Conservation (phyloP, 2,329 filamentous ascomycete genomes). For the Botrytis elliptica region DNA sequence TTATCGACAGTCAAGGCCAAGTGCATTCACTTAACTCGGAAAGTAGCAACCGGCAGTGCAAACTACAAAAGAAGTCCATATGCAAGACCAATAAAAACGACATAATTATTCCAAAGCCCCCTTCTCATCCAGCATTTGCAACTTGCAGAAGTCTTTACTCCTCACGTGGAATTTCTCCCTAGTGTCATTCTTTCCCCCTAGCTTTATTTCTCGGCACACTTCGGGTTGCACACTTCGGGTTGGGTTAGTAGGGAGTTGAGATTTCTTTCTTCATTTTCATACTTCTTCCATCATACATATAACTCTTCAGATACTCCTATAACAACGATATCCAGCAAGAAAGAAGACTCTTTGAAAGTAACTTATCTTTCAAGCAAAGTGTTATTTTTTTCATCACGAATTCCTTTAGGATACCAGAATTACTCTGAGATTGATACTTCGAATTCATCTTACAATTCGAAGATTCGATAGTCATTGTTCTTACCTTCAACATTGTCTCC, state of each 20-base stretch:
- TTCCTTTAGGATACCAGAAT: background rate
- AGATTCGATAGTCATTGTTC: background rate
- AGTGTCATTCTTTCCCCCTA: background rate
- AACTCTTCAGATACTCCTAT: background rate
- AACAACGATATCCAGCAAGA: background rate
- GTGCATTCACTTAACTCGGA: background rate
- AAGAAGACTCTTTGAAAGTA: background rate
- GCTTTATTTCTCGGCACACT: background rate
- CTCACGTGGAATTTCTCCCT: background rate
- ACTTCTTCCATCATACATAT: background rate
- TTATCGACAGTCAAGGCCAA: background rate
- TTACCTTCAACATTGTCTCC: background rate
- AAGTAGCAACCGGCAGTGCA: background rate
- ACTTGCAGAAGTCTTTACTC: background rate
- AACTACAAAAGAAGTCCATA: background rate
- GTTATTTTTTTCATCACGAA: background rate
- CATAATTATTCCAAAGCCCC: background rate
- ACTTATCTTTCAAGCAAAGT: background rate
- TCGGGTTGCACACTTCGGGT: background rate
- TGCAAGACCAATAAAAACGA: background rate
- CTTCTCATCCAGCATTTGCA: background rate
- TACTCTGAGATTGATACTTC: background rate
- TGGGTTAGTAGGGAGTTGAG: background rate
- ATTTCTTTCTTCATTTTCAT: background rate
- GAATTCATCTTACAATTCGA: background rate